These are phyloP conservation scores for Hirschioporus abietinus DNA, from an alignment of 768 basidiomycete genomes.

Conservation along the genomic window DNA sequence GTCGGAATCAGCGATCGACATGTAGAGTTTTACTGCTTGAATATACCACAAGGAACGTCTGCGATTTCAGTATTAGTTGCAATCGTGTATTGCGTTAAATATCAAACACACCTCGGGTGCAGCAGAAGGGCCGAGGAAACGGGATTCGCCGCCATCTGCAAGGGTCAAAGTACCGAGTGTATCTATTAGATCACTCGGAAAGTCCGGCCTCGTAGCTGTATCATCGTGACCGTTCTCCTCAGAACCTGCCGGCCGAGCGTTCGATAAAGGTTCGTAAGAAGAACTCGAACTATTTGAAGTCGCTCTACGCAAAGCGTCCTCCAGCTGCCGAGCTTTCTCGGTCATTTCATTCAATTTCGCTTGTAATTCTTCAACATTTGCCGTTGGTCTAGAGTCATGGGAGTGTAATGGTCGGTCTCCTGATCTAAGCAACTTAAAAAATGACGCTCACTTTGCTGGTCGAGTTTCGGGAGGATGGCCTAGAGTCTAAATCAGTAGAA, in stretches of 20 bases:
- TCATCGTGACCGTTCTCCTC: background rate
- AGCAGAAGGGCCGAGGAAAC: constrained; percentile 53
- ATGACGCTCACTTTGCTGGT: background rate
- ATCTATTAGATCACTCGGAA: constrained; percentile 41
- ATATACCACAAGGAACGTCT: background rate
- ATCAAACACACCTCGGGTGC: constrained; percentile 48
- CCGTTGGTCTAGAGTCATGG: background rate
- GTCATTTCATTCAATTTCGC: constrained; percentile 29
- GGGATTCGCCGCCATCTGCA: background rate
- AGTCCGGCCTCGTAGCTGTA: background rate
- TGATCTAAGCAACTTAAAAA: background rate
- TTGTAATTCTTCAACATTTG: background rate
- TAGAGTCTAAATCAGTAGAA: background rate
- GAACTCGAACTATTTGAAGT: constrained; percentile 42
- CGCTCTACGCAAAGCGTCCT: constrained; percentile 43
- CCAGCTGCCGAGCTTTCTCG: constrained; percentile 50
- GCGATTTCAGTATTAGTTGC: background rate
- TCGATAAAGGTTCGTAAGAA: constrained; percentile 37
- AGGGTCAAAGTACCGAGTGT: constrained; percentile 54
- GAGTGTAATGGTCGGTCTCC: background rate
- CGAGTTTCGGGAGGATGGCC: background rate
- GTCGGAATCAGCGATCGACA: background rate
- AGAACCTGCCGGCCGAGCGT: background rate
- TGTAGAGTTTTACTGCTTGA: background rate
- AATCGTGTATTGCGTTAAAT: background rate